phyloP scores from a whole-genome alignment of 495 filamentous ascomycete species.

The Penicillium riverlandense region DNA sequence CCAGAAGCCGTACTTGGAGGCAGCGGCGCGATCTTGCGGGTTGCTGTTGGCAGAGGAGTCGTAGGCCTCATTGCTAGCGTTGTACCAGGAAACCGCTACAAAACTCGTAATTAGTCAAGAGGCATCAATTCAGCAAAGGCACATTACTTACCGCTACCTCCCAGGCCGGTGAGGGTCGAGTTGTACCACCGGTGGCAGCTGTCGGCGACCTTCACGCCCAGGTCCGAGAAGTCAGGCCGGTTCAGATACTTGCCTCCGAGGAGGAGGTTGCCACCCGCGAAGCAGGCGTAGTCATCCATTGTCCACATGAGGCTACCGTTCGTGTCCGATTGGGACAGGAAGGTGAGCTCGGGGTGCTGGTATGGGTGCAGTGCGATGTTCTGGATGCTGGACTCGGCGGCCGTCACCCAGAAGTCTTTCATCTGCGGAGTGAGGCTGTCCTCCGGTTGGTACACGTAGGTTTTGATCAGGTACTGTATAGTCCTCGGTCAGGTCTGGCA shows the following conservation, averaged over 20 bases:
- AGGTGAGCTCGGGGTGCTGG: conserved; percentile 57
- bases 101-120: too few relatives aligned
- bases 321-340: conserved; percentile 49
- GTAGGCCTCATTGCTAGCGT: conserved; percentile 25
- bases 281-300: conserved; percentile 48
- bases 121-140: neutral
- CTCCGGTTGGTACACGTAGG: conserved; percentile 58
- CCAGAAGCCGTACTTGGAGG: conserved; percentile 52
- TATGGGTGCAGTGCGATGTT: conserved; percentile 58
- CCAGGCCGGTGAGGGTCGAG: conserved; percentile 54
- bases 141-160: conserved; percentile 40
- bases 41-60: conserved; percentile 45
- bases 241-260: conserved; percentile 62
- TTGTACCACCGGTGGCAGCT: conserved; percentile 63
- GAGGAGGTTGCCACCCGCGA: conserved; percentile 71
- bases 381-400: conserved; percentile 60
- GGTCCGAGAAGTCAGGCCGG: conserved; percentile 49
- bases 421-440: conserved; percentile 45
- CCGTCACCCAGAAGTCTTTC: conserved; percentile 57
- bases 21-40: conserved; percentile 13
- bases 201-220: conserved; percentile 60
- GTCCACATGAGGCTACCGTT: conserved; percentile 22
- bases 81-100: conserved; percentile 53
- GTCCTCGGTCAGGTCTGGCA: neutral
- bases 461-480: conserved; percentile 68